These are phyloP conservation scores for Musa itinerans DNA, from an alignment of 176 grass and related monocot genomes.

Conservation along the genomic window DNA sequence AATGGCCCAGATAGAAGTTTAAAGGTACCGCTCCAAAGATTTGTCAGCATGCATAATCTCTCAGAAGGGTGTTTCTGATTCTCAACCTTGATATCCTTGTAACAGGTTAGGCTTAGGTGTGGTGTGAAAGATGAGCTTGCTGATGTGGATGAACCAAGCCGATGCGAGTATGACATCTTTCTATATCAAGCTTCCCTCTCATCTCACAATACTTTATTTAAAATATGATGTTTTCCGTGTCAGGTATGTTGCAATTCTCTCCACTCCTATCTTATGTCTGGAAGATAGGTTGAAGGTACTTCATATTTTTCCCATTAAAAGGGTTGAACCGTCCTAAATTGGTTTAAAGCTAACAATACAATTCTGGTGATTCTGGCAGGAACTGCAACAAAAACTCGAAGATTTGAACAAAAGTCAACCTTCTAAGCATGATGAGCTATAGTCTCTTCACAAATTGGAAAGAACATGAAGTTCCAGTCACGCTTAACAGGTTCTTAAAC, in stretches of 20 bases:
- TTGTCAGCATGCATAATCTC: neutral
- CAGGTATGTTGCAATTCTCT: slow-evolving; percentile 77
- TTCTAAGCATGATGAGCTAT: slow-evolving; percentile 59
- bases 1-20: slow-evolving; percentile 91
- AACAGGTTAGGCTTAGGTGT: slow-evolving; percentile 85
- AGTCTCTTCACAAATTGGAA: slow-evolving; percentile 4
- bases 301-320: neutral
- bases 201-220: neutral
- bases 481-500: neutral
- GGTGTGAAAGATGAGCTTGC: slow-evolving; percentile 68
- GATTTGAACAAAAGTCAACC: slow-evolving; percentile 35
- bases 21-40: slow-evolving; percentile 36
- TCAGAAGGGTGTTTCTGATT: neutral
- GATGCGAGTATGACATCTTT: slow-evolving; percentile 86
- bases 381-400: slow-evolving; percentile 65
- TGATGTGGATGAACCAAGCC: slow-evolving; percentile 81
- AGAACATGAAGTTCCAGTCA: slow-evolving; percentile 1
- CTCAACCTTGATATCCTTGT: slow-evolving; percentile 2
- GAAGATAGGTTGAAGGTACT: slow-evolving; percentile 79
- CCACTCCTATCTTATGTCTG: slow-evolving; percentile 57
- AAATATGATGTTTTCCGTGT: neutral
- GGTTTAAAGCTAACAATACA: slow-evolving; percentile 21
- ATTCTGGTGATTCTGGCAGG: slow-evolving; percentile 36
- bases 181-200: neutral
- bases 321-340: neutral